These are phyloP conservation scores for Stephania japonica DNA, from an alignment of 164 flowering plant genomes.

Conservation along the genomic window DNA sequence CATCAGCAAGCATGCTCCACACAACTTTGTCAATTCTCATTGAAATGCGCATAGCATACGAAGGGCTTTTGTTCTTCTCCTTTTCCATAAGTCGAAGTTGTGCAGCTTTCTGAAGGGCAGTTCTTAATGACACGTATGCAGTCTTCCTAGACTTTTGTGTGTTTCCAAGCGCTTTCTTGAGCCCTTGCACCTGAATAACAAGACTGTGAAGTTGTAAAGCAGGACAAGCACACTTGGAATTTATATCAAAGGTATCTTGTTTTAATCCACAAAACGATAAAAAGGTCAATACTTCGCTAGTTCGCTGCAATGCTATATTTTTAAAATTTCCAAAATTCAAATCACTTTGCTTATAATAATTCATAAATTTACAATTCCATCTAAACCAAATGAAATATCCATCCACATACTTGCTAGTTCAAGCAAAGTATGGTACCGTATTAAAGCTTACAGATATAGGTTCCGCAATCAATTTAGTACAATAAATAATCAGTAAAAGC, in stretches of 20 bases:
- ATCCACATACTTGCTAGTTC: background rate
- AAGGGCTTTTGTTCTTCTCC: constrained; percentile 96
- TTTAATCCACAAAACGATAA: background rate
- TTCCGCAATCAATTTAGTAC: background rate
- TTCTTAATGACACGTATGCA: constrained; percentile 75
- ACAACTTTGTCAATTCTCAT: constrained; percentile 88
- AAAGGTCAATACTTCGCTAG: background rate
- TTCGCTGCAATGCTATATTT: background rate
- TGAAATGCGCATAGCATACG: constrained; percentile 97
- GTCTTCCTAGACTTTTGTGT: constrained; percentile 69
- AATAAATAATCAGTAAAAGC: background rate
- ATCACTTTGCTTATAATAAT: background rate
- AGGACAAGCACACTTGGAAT: background rate
- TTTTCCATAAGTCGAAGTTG: constrained; percentile 89
- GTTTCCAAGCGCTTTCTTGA: constrained; percentile 63
- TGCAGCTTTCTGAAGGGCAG: constrained; percentile 90
- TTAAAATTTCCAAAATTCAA: background rate
- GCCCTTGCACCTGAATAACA: constrained; percentile 60
- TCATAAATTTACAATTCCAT: background rate
- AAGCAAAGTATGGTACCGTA: background rate
- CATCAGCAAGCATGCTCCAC: constrained; percentile 97
- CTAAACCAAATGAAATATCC: background rate
- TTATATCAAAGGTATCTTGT: background rate
- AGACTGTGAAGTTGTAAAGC: constrained; percentile 5
- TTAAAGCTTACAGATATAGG: background rate